Percentiles rank a stretch among this genome's conserved stretches.
These are phyloP conservation scores for Pythium rhizo-oryzae DNA, from an alignment of 352 stramenopile genomes.

Conservation along the genomic window DNA sequence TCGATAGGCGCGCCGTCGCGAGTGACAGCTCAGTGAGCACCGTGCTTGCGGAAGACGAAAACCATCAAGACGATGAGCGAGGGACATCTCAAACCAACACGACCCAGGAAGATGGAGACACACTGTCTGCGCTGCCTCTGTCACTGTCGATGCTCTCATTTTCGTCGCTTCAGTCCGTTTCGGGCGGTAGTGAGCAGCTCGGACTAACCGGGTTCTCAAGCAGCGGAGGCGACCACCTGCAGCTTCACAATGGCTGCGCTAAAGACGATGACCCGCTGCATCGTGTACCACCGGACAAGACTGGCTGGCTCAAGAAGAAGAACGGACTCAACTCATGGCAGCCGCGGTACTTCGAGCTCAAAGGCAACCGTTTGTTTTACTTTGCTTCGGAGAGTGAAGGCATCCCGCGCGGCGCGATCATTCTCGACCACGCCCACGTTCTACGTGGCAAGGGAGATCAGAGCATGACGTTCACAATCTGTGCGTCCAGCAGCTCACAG, in stretches of 20 bases:
- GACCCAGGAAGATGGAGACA: conserved; percentile 35
- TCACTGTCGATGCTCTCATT: conserved; percentile 69
- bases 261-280: conserved; percentile 32
- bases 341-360: conserved; percentile 79
- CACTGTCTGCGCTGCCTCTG: conserved; percentile 44
- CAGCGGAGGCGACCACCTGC: conserved; percentile 24
- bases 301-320: conserved; percentile 81
- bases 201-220: conserved; percentile 24
- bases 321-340: conserved; percentile 81
- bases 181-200: conserved; percentile 20
- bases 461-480: conserved; percentile 71
- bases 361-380: conserved; percentile 83
- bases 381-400: conserved; percentile 75
- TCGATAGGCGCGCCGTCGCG: conserved; percentile 12
- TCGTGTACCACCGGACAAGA: conserved; percentile 55
- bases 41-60: conserved; percentile 26
- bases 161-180: conserved; percentile 40
- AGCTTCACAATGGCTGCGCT: conserved; percentile 26
- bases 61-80: conserved; percentile 12
- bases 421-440: conserved; percentile 72
- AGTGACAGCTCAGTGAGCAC: conserved; percentile 29
- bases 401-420: conserved; percentile 67
- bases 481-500: conserved; percentile 53
- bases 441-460: conserved; percentile 62
- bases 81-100: conserved; percentile 10